These are phyloP conservation scores for Venustampulla echinocandica DNA, from an alignment of 495 filamentous ascomycete species.

Conservation along the genomic window DNA sequence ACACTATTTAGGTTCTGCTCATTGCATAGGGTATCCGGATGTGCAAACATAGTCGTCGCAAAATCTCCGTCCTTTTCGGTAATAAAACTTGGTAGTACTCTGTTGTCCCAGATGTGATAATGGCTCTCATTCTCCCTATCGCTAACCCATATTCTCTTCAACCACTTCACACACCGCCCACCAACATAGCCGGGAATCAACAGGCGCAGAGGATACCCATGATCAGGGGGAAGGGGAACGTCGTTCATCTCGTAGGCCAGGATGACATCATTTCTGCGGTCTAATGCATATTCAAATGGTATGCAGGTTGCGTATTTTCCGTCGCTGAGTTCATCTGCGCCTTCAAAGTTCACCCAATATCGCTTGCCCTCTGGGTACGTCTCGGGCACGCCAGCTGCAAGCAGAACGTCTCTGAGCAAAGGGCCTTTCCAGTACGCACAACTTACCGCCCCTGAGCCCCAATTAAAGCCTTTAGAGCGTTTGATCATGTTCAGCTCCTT, in stretches of 20 bases:
- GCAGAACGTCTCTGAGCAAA: slow-evolving; percentile 47
- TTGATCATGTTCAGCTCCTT: slow-evolving; percentile 49
- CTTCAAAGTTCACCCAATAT: slow-evolving; percentile 48
- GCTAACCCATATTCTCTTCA: slow-evolving; percentile 49
- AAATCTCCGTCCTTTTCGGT: slow-evolving; percentile 46
- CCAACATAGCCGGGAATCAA: slow-evolving; percentile 54
- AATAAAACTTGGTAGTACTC: slow-evolving; percentile 53
- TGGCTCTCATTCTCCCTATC: slow-evolving; percentile 48
- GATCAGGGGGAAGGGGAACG: slow-evolving; percentile 42
- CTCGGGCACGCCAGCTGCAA: slow-evolving; percentile 38
- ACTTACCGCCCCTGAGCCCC: slow-evolving; percentile 49
- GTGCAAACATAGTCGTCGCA: slow-evolving; percentile 22
- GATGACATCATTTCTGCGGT: slow-evolving; percentile 48
- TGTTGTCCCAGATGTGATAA: slow-evolving; percentile 39
- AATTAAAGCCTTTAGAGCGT: slow-evolving; percentile 48
- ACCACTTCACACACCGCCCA: slow-evolving; percentile 58
- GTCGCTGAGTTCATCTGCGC: slow-evolving; percentile 35
- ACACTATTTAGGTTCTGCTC: background rate
- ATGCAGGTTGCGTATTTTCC: slow-evolving; percentile 47
- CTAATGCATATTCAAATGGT: slow-evolving; percentile 45
- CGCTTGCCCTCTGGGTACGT: slow-evolving; percentile 21
- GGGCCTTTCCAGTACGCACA: slow-evolving; percentile 57
- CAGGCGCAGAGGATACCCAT: slow-evolving; percentile 52
- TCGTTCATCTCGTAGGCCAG: slow-evolving; percentile 56
- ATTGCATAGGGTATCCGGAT: background rate